These are phyloP conservation scores for Rhypophila decipiens DNA, from an alignment of 495 filamentous ascomycete genomes.

Conservation along the genomic window DNA sequence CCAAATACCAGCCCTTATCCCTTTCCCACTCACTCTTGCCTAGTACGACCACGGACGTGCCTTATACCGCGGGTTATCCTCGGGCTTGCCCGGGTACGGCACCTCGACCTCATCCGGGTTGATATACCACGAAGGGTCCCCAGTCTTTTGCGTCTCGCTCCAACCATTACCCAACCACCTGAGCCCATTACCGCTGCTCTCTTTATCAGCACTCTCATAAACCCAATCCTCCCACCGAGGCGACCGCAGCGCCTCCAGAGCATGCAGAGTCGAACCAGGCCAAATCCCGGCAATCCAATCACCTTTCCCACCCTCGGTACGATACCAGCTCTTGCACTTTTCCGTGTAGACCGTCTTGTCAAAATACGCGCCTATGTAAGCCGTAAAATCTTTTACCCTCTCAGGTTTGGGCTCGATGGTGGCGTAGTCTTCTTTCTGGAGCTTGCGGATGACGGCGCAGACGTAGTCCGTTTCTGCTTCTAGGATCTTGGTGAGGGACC, in stretches of 20 bases:
- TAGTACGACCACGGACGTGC: conserved; percentile 44
- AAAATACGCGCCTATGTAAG: conserved; percentile 58
- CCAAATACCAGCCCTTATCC: not conserved
- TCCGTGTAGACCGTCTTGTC: conserved; percentile 57
- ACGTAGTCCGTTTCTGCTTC: conserved; percentile 57
- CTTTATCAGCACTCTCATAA: conserved; percentile 25
- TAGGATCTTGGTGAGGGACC: conserved; percentile 48
- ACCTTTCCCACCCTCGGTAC: conserved; percentile 28
- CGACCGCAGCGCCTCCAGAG: conserved; percentile 34
- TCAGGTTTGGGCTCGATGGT: conserved; percentile 45
- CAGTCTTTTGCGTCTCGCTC: conserved; percentile 36
- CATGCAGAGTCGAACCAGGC: conserved; percentile 39
- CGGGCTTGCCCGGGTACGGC: conserved; percentile 33
- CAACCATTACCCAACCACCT: conserved; percentile 48
- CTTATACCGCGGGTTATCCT: conserved; percentile 35
- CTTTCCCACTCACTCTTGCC: not conserved
- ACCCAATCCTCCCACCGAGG: conserved; percentile 42
- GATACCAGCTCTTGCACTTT: conserved; percentile 68
- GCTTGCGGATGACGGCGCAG: conserved; percentile 56
- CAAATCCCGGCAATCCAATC: conserved; percentile 34
- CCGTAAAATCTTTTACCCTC: conserved; percentile 55
- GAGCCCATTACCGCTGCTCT: conserved; percentile 21
- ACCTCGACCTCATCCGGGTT: conserved; percentile 39
- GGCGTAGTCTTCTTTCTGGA: conserved; percentile 61
- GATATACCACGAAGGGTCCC: conserved; percentile 46